Percentiles rank a stretch among this genome's conserved stretches.
Evolutionary conservation across 768 basidiomycete genomes (phyloP).

Genomic region (Serendipita sp.): DNA sequence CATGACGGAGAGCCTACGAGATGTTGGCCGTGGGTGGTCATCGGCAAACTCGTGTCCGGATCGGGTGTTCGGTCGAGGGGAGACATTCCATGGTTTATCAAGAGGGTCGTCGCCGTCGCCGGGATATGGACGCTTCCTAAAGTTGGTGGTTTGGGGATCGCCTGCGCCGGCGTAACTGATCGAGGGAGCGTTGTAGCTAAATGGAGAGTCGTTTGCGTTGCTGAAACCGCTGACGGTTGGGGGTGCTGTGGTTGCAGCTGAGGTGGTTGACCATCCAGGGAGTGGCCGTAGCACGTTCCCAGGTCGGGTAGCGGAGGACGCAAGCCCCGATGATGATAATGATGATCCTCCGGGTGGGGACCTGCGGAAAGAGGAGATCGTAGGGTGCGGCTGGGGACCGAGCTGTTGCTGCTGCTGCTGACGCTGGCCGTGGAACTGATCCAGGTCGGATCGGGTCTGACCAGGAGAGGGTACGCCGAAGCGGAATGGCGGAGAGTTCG

Average conservation of each 20-base stretch:
- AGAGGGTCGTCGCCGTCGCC: background rate
- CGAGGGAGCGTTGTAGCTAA: constrained; percentile 61
- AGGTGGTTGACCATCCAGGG: background rate
- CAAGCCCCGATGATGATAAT: background rate
- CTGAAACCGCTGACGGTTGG: constrained; percentile 1
- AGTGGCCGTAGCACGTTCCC: constrained; percentile 21
- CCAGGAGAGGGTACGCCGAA: constrained; percentile 6
- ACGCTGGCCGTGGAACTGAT: background rate
- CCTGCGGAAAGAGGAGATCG: background rate
- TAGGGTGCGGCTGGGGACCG: background rate
- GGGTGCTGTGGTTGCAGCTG: background rate
- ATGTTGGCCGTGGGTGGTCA: constrained; percentile 51
- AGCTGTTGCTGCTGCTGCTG: background rate
- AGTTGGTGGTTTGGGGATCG: background rate
- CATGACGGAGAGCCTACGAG: constrained; percentile 69
- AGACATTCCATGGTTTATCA: constrained; percentile 13
- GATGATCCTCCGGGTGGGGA: constrained; percentile 2
- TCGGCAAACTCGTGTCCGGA: constrained; percentile 3
- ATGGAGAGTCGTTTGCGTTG: constrained; percentile 31
- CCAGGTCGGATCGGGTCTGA: background rate
- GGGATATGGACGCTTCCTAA: constrained; percentile 7
- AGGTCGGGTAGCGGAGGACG: background rate
- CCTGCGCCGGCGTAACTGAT: constrained; percentile 21
- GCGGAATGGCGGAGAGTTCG: constrained; percentile 7
- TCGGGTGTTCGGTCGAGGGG: constrained; percentile 13